These are phyloP conservation scores for Lactarius sp. DNA, from an alignment of 768 basidiomycete genomes.

Conservation along the genomic window DNA sequence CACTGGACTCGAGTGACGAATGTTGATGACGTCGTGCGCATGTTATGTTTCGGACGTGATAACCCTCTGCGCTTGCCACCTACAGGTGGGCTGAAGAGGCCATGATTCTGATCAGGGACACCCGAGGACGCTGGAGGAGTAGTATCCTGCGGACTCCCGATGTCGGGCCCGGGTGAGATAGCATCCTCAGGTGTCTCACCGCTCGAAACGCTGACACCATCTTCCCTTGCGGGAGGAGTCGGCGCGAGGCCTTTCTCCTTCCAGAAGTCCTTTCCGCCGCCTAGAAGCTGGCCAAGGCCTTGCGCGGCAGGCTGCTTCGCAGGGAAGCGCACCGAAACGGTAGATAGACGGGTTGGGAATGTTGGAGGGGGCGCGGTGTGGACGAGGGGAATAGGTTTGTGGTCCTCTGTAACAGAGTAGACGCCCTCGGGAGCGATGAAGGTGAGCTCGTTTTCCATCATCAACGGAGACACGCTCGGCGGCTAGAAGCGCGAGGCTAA, in stretches of 20 bases:
- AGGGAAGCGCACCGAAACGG: constrained; percentile 59
- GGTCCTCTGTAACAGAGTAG: constrained; percentile 83
- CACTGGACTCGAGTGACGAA: constrained; percentile 87
- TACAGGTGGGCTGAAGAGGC: constrained; percentile 48
- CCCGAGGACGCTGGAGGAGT: constrained; percentile 38
- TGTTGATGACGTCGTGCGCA: constrained; percentile 85
- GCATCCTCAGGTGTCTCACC: constrained; percentile 71
- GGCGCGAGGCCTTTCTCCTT: constrained; percentile 42
- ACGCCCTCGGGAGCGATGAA: constrained; percentile 90
- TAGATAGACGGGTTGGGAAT: constrained; percentile 61
- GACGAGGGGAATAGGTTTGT: constrained; percentile 52
- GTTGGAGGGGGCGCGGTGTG: constrained; percentile 36
- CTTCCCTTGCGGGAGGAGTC: constrained; percentile 31
- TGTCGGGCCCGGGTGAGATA: constrained; percentile 36
- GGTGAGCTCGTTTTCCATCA: constrained; percentile 74
- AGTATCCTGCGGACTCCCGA: constrained; percentile 29
- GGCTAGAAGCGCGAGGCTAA: constrained; percentile 11
- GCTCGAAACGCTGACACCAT: constrained; percentile 75
- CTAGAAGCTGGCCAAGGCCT: constrained; percentile 63
- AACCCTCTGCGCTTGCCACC: constrained; percentile 58
- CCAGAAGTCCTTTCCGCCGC: constrained; percentile 60
- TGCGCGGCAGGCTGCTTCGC: constrained; percentile 51
- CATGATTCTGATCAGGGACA: constrained; percentile 41
- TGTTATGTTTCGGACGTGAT: constrained; percentile 82
- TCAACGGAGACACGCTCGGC: constrained; percentile 18